phyloP scores from a whole-genome alignment of 2,329 filamentous ascomycete genomes.

The Teratosphaeria viscida region DNA sequence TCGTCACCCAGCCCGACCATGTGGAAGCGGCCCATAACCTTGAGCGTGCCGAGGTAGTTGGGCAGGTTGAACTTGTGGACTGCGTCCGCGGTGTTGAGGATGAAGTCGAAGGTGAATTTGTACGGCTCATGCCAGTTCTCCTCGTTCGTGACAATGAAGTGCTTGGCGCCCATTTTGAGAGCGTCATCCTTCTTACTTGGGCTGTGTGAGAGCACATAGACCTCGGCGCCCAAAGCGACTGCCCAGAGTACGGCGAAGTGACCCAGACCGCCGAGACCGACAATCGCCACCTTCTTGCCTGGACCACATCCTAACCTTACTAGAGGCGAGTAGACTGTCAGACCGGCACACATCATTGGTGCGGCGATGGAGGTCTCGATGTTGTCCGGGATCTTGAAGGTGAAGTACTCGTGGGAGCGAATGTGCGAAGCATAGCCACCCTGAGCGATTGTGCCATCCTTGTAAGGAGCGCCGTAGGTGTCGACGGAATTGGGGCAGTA shows the following conservation, averaged over 20 bases:
- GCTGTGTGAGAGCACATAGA: conserved; percentile 51
- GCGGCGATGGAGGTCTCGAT: conserved; percentile 53
- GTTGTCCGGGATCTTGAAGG: conserved; percentile 64
- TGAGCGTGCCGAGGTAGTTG: conserved; percentile 67
- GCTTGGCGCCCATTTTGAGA: conserved; percentile 48
- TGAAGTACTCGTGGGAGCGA: conserved; percentile 66
- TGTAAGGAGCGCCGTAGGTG: conserved; percentile 41
- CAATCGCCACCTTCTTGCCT: conserved; percentile 68
- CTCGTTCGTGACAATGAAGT: conserved; percentile 48
- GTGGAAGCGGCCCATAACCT: conserved; percentile 72
- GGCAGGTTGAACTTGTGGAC: conserved; percentile 34
- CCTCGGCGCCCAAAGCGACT: conserved; percentile 48
- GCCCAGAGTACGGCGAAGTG: conserved; percentile 42
- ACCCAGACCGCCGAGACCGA: conserved; percentile 52
- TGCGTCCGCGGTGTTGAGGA: conserved; percentile 63
- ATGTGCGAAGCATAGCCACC: conserved; percentile 60
- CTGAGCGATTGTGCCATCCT: conserved; percentile 52
- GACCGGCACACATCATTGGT: conserved; percentile 53
- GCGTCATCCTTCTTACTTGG: conserved; percentile 51
- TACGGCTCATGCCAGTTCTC: conserved; percentile 48
- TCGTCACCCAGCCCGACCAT: conserved; percentile 72
- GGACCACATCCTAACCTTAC: conserved; percentile 64
- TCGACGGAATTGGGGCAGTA: conserved; percentile 42
- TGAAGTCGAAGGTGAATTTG: conserved; percentile 59
- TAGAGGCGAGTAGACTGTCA: conserved; percentile 70